Conservation (phyloP, 208 protist species). For the Naegleria fowleri region DNA sequence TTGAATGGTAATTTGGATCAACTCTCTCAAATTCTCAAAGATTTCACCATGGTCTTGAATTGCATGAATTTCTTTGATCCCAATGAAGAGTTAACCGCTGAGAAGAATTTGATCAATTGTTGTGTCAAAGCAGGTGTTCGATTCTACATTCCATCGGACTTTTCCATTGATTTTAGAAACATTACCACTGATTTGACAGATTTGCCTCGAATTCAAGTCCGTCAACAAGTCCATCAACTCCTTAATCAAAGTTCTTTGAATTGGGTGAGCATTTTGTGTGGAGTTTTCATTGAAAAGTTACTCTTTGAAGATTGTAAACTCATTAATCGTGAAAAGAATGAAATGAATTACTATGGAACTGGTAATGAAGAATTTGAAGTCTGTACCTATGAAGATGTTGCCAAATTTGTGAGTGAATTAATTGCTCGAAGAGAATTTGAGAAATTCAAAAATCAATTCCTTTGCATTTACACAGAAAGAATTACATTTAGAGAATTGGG, state of each 20-base stretch:
- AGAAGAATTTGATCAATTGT: neutral
- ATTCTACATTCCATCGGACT: neutral
- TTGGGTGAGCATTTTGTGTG: neutral
- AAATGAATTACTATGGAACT: neutral
- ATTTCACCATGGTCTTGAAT: neutral
- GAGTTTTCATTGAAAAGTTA: neutral
- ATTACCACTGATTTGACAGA: neutral
- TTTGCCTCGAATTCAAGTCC: neutral
- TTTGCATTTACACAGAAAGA: neutral
- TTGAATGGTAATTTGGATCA: neutral
- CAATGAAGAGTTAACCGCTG: neutral
- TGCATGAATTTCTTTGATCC: neutral
- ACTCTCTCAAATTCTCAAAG: neutral
- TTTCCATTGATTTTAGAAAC: slow-evolving; percentile 9
- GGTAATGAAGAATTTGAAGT: neutral
- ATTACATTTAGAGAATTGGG: neutral
- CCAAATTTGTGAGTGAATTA: neutral
- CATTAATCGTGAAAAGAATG: neutral
- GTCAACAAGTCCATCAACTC: neutral
- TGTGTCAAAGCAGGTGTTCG: neutral
- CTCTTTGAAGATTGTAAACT: neutral
- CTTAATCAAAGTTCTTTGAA: neutral
- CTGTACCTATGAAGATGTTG: neutral
- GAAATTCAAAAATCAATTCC: neutral
- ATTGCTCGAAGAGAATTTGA: neutral